These are phyloP conservation scores for Cairneyella variabilis DNA, from an alignment of 495 filamentous ascomycete species.

Conservation along the genomic window DNA sequence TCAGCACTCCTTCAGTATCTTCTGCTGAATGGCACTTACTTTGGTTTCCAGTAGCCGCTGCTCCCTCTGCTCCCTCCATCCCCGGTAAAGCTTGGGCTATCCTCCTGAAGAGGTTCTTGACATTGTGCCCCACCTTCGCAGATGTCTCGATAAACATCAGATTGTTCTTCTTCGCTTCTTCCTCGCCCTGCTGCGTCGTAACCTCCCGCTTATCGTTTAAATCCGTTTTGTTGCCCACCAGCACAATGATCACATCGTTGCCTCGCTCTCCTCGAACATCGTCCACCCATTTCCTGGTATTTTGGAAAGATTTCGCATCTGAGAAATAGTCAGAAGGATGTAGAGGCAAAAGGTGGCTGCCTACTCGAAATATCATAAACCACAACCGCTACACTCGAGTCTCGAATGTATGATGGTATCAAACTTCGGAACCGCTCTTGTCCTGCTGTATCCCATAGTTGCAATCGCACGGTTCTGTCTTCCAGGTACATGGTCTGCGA, in stretches of 20 bases:
- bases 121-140: constrained; percentile 96
- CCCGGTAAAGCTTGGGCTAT: constrained; percentile 97
- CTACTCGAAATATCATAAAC: constrained; percentile 96
- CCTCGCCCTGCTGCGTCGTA: constrained; percentile 89
- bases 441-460: constrained; percentile 99
- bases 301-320: constrained; percentile 92
- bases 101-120: constrained; percentile 92
- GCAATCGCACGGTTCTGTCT: constrained; percentile 93
- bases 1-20: constrained; percentile 6
- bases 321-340: constrained; percentile 3
- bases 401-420: constrained; percentile 97
- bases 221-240: constrained; percentile 99
- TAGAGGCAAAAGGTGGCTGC: constrained; percentile 8
- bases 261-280: constrained; percentile 95
- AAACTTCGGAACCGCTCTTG: constrained; percentile 96
- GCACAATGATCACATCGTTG: constrained; percentile 96
- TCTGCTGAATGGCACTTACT: constrained; percentile 39
- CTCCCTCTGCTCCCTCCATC: constrained; percentile 84
- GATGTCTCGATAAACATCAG: constrained; percentile 98
- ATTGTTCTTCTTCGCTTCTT: constrained; percentile 96
- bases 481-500: constrained; percentile 96
- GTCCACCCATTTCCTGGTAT: constrained; percentile 98
- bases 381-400: constrained; percentile 93
- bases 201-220: constrained; percentile 96
- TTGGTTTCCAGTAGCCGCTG: constrained; percentile 58